phyloP scores from a whole-genome alignment of 2,329 filamentous ascomycete genomes.

The Exutisphaerella laricina region DNA sequence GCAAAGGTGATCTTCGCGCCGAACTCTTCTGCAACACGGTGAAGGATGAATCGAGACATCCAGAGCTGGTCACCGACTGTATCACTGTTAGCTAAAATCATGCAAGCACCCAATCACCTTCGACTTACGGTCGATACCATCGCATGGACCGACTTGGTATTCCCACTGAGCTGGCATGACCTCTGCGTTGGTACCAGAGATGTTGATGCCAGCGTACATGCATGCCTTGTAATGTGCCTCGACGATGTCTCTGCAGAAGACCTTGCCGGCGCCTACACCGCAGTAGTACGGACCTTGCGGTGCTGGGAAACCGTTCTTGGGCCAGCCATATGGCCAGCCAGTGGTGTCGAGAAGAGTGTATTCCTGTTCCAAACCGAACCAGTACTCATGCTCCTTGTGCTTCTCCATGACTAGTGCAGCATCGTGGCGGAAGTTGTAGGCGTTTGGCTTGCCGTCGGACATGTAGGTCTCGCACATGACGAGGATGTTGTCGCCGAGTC shows the following conservation, averaged over 20 bases:
- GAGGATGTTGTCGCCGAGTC: conserved; percentile 81
- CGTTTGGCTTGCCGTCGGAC: conserved; percentile 89
- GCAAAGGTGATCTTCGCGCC: conserved; percentile 92
- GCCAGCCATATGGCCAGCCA: conserved; percentile 90
- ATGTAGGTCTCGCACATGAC: conserved; percentile 95
- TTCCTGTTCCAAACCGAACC: conserved; percentile 98
- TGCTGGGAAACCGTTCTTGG: conserved; percentile 79
- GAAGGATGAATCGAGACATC: conserved; percentile 82
- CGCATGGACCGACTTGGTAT: conserved; percentile 90
- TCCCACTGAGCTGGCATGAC: conserved; percentile 99
- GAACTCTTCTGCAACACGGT: conserved; percentile 92
- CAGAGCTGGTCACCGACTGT: conserved; percentile 92
- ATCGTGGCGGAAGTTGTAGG: conserved; percentile 97
- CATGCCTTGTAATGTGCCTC: conserved; percentile 90
- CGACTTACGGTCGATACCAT: conserved; percentile 70
- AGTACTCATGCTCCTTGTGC: conserved; percentile 76
- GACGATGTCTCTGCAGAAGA: conserved; percentile 96
- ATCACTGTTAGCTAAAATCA: conserved; percentile 5
- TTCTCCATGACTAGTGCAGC: conserved; percentile 83
- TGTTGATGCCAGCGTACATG: conserved; percentile 83
- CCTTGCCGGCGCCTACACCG: conserved; percentile 94
- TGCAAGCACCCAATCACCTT: not conserved
- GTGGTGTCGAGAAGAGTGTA: conserved; percentile 86
- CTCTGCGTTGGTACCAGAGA: conserved; percentile 98
- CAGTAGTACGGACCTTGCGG: conserved; percentile 96